Evolutionary conservation across 768 basidiomycete genomes (phyloP).

Genomic region (Glaciozyma antarctica): DNA sequence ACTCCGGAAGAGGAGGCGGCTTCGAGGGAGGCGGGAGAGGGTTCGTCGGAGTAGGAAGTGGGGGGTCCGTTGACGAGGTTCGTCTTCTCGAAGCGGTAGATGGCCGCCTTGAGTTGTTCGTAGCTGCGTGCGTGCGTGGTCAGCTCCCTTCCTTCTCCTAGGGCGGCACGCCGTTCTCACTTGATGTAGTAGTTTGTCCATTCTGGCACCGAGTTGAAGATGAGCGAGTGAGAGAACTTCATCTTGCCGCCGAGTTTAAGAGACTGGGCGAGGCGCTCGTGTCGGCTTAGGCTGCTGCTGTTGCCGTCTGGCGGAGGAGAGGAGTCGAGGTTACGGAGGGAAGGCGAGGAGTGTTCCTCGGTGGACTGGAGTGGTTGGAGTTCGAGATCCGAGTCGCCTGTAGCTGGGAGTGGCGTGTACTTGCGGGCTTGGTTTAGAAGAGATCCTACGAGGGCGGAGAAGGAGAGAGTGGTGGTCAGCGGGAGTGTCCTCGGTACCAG

Average conservation of each 20-base stretch:
- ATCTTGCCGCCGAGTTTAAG: slow-evolving; percentile 14
- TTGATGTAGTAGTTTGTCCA: slow-evolving; percentile 90
- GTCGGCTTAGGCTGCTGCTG: too few species aligned
- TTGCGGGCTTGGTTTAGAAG: too few species aligned
- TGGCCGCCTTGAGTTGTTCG: slow-evolving; percentile 51
- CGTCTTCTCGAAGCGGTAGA: slow-evolving; percentile 76
- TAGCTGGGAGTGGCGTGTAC: too few species aligned
- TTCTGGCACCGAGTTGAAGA: slow-evolving; percentile 82
- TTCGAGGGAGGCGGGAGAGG: slow-evolving; percentile 48
- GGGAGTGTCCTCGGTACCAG: too few species aligned
- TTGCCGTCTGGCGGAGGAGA: too few species aligned
- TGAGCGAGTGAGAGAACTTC: slow-evolving; percentile 50
- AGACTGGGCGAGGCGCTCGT: too few species aligned
- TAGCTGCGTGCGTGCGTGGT: slow-evolving; percentile 48
- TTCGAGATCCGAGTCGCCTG: too few species aligned
- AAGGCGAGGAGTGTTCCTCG: too few species aligned
- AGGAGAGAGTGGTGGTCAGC: too few species aligned
- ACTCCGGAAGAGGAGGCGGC: slow-evolving; percentile 38
- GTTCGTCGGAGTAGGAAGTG: slow-evolving; percentile 46
- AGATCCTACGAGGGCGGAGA: too few species aligned
- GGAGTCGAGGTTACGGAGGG: too few species aligned
- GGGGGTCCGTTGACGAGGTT: slow-evolving; percentile 39
- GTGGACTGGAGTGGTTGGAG: too few species aligned
- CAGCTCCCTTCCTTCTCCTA: neutral
- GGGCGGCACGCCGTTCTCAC: slow-evolving; percentile 44